These are phyloP conservation scores for Jackrogersella multiformis DNA, from an alignment of 495 filamentous ascomycete species.

Conservation along the genomic window DNA sequence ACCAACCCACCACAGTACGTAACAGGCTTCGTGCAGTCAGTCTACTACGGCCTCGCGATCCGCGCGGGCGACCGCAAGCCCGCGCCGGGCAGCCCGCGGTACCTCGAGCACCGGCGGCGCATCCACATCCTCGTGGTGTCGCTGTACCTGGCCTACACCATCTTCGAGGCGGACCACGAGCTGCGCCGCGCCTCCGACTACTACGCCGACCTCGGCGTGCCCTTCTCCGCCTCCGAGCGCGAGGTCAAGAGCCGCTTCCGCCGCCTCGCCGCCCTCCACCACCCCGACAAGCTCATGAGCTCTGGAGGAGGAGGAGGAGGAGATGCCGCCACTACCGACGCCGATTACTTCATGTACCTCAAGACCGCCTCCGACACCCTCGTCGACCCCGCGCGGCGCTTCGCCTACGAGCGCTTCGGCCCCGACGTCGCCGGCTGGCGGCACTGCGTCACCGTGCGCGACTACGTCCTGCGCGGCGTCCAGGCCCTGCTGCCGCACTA, in stretches of 20 bases:
- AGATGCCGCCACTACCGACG: slow-evolving; percentile 50
- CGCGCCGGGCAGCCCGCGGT: slow-evolving; percentile 73
- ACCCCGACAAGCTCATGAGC: slow-evolving; percentile 82
- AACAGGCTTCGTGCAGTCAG: slow-evolving; percentile 77
- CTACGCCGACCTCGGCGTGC: slow-evolving; percentile 77
- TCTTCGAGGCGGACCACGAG: slow-evolving; percentile 90
- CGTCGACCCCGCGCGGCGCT: slow-evolving; percentile 77
- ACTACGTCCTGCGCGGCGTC: slow-evolving; percentile 75
- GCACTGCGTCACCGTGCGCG: slow-evolving; percentile 73
- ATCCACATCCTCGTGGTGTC: slow-evolving; percentile 85
- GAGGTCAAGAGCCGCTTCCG: slow-evolving; percentile 86
- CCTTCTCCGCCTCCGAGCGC: slow-evolving; percentile 72
- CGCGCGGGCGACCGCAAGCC: slow-evolving; percentile 90
- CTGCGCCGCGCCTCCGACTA: slow-evolving; percentile 75
- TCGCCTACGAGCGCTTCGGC: slow-evolving; percentile 94
- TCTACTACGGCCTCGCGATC: slow-evolving; percentile 90
- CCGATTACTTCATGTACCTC: slow-evolving; percentile 80
- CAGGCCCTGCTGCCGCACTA: slow-evolving; percentile 72
- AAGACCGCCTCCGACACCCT: slow-evolving; percentile 87
- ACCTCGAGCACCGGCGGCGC: slow-evolving; percentile 74
- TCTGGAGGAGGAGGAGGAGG: slow-evolving; percentile 35
- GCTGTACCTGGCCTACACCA: slow-evolving; percentile 87
- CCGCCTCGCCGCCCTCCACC: slow-evolving; percentile 81
- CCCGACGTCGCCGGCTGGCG: slow-evolving; percentile 74
- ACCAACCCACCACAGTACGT: slow-evolving; percentile 64